phyloP scores from a whole-genome alignment of 2,329 filamentous ascomycete genomes.

The Colletotrichum australisinense region DNA sequence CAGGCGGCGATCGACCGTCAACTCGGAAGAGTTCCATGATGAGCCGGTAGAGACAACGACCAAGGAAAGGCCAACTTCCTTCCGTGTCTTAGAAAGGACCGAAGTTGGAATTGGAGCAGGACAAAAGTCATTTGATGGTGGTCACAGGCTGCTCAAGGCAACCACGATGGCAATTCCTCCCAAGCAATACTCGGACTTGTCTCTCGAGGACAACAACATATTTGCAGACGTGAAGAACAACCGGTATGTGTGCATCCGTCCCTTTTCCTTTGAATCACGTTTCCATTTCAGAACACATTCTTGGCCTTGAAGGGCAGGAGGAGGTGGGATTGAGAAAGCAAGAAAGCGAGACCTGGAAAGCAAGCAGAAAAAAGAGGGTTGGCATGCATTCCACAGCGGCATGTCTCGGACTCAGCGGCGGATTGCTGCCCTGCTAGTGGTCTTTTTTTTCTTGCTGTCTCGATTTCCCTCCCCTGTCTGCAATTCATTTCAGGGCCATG shows the following conservation, averaged over 20 bases:
- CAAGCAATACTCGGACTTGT: slow-evolving; percentile 49
- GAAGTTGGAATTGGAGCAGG: slow-evolving; percentile 48
- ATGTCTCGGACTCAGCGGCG: slow-evolving; percentile 34
- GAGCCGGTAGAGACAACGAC: slow-evolving; percentile 51
- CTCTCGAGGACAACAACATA: slow-evolving; percentile 67
- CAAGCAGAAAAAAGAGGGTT: slow-evolving; percentile 8
- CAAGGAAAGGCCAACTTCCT: slow-evolving; percentile 54
- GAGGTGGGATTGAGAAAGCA: background rate
- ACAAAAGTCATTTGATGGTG: slow-evolving; percentile 63
- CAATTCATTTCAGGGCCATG: slow-evolving; percentile 38
- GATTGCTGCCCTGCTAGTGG: slow-evolving; percentile 21
- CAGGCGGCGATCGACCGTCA: slow-evolving; percentile 69
- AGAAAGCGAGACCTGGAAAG: background rate
- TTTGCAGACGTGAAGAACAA: slow-evolving; percentile 68
- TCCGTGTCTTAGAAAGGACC: slow-evolving; percentile 68
- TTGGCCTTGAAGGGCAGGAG: slow-evolving; percentile 6
- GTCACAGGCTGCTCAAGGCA: slow-evolving; percentile 55
- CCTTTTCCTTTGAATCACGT: slow-evolving; percentile 25
- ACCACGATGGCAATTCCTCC: slow-evolving; percentile 46
- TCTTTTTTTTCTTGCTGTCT: slow-evolving; percentile 21
- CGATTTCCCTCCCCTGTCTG: slow-evolving; percentile 29
- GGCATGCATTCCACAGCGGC: slow-evolving; percentile 35
- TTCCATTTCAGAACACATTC: slow-evolving; percentile 31
- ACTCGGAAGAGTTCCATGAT: slow-evolving; percentile 65
- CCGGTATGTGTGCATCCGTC: slow-evolving; percentile 59